Base-by-base conservation (phyloP, 1,284 basidiomycete species). In the Fomes fomentarius region DNA sequence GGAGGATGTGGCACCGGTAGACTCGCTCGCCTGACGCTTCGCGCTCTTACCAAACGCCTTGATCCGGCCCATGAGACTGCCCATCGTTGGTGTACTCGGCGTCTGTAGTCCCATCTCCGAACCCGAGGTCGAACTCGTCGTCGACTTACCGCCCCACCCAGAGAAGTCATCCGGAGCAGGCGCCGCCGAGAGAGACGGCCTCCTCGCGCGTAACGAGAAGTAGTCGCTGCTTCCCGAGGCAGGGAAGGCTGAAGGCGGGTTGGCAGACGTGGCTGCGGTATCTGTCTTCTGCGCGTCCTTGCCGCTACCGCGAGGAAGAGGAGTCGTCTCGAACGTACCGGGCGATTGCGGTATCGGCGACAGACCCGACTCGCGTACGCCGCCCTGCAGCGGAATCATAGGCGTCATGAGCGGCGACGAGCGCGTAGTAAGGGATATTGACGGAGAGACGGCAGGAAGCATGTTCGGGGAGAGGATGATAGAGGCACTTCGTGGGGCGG, bases 51-150 rank as follows among this genome's bases (percentile, higher is more conserved):
- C 91, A 54, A 94, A 83, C 54, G 74, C 87, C 71, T 87, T 92
- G 59, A 95, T 72, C 52, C 87, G 80, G 2, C 91, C 89, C 82
- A 94, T 94, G 44, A 93, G 74, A 3, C 85, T 82, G 33, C 83
- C 74, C 15, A 72, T 74, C 15, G 73, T 75, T 5, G 89, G 86
- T 1, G 84, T 87, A 44, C 61, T 76, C 2, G 83, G 81, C 14
- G 77, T 80, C 42, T 73, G 68, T 8, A 74, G 68, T n/a, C 44
- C 44, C n/a, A n/a, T 7, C 34, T 47, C 45, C 1, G 73, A 73
- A 19, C 66, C 51, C 5, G 64, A 42, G n/a, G 73, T 69, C 21
- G 61, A 47, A 17, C 54, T 24, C 7, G 58, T 52, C 19, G 57
- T 22, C 2, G 50, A 35, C 61, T 73, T 59, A 70, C 76, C 76